Evolutionary conservation across 805 yeast genomes (phyloP).

Genomic region (Brettanomyces nanus): DNA sequence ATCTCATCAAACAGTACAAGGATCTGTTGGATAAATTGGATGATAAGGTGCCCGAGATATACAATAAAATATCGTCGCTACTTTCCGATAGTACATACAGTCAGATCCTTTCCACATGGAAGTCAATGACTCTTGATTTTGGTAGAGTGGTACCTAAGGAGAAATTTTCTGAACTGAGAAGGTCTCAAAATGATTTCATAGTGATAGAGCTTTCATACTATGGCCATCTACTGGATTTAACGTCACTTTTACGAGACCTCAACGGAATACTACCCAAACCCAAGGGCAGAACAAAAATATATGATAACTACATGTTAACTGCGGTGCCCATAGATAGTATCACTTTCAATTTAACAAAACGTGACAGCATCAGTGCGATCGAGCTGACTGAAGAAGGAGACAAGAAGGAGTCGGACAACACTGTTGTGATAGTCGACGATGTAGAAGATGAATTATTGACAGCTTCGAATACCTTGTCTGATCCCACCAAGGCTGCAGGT

Average conservation of each 20-base stretch:
- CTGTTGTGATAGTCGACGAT: constrained; percentile 4
- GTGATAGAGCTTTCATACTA: constrained; percentile 5
- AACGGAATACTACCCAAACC: constrained; percentile 28
- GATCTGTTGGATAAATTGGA: constrained; percentile 12
- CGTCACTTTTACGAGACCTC: constrained; percentile 14
- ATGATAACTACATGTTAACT: constrained; percentile 46
- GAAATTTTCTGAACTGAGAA: constrained; percentile 16
- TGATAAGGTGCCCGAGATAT: constrained; percentile 10
- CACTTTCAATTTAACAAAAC: constrained; percentile 23
- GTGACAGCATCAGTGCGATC: constrained; percentile 2
- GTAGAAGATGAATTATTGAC: background rate
- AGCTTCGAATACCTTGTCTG: background rate
- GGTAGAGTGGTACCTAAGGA: constrained; percentile 8
- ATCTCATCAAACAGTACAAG: constrained; percentile 15
- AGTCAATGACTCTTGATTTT: constrained; percentile 7
- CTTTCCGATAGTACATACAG: constrained; percentile 4
- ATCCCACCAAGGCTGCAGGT: background rate
- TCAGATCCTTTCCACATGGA: background rate
- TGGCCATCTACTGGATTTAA: constrained; percentile 13
- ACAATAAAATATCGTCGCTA: constrained; percentile 4
- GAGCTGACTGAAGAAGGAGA: constrained; percentile 5
- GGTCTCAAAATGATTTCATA: constrained; percentile 16
- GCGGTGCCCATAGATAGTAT: constrained; percentile 42
- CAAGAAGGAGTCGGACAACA: background rate
- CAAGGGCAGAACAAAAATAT: constrained; percentile 33